These are phyloP conservation scores for Diplogelasinospora grovesii DNA, from an alignment of 495 filamentous ascomycete species.

Conservation along the genomic window DNA sequence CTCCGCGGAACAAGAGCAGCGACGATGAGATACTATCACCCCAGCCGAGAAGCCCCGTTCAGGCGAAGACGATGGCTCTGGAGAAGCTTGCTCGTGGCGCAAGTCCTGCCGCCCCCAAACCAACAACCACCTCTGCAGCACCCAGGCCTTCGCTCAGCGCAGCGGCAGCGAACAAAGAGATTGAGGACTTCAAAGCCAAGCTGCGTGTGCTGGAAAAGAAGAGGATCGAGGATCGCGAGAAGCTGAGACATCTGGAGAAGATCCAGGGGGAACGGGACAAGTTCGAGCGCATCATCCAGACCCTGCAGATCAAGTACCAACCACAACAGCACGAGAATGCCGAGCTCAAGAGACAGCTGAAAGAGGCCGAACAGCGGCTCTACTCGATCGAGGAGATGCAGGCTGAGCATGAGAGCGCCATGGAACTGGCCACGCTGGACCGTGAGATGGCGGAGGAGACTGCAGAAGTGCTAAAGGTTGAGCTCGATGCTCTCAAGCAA, in stretches of 20 bases:
- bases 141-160: constrained; percentile 21
- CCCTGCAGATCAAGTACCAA: constrained; percentile 83
- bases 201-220: constrained; percentile 76
- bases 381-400: constrained; percentile 66
- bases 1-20: constrained; percentile 30
- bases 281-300: constrained; percentile 84
- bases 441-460: constrained; percentile 95
- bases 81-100: constrained; percentile 40
- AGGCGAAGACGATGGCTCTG: constrained; percentile 35
- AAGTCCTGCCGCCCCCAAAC: constrained; percentile 23
- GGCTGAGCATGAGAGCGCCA: constrained; percentile 71
- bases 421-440: constrained; percentile 87
- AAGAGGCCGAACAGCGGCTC: constrained; percentile 62
- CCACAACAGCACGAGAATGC: constrained; percentile 75
- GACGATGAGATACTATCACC: constrained; percentile 37
- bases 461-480: constrained; percentile 69
- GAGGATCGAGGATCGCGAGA: constrained; percentile 78
- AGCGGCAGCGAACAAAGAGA: constrained; percentile 53
- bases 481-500: constrained; percentile 68
- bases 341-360: constrained; percentile 68
- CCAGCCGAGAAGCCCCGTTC: constrained; percentile 41
- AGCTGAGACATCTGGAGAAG: constrained; percentile 69
- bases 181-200: constrained; percentile 74
- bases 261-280: constrained; percentile 75
- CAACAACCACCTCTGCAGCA: not conserved